phyloP scores from a whole-genome alignment of 169 alveolate species.

The Plasmodium billcollinsi region DNA sequence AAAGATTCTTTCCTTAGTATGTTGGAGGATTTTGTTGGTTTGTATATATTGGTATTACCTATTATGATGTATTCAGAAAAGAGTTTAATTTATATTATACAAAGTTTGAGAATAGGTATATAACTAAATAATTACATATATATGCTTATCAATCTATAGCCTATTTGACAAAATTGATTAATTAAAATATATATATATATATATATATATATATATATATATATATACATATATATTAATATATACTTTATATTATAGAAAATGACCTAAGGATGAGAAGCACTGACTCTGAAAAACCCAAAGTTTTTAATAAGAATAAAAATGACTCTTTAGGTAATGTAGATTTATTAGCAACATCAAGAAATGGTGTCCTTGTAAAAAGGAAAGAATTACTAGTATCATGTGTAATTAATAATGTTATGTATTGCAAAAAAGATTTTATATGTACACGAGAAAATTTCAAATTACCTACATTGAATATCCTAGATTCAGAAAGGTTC shows the following conservation, averaged over 20 bases:
- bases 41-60: slow-evolving; percentile 69
- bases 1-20: slow-evolving; percentile 25
- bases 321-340: slow-evolving; percentile 72
- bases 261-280: slow-evolving; percentile 43
- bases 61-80: slow-evolving; percentile 76
- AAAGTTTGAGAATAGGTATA: slow-evolving; percentile 75
- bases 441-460: slow-evolving; percentile 11
- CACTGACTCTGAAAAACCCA: slow-evolving; percentile 30
- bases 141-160: too few species aligned
- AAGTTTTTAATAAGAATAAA: slow-evolving; percentile 75
- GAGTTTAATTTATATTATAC: slow-evolving; percentile 72
- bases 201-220: neutral
- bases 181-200: neutral
- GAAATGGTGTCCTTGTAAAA: slow-evolving; percentile 64
- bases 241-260: slow-evolving; percentile 19
- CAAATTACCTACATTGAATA: slow-evolving; percentile 56
- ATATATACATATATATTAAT: neutral
- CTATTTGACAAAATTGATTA: too few species aligned
- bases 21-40: slow-evolving; percentile 65
- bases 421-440: slow-evolving; percentile 56
- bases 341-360: slow-evolving; percentile 66
- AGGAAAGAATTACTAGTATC: slow-evolving; percentile 50
- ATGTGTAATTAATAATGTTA: slow-evolving; percentile 57
- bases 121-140: neutral
- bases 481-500: slow-evolving; percentile 73